Conservation (phyloP, 331 rosid genomes). For the Cucumis variabilis region DNA sequence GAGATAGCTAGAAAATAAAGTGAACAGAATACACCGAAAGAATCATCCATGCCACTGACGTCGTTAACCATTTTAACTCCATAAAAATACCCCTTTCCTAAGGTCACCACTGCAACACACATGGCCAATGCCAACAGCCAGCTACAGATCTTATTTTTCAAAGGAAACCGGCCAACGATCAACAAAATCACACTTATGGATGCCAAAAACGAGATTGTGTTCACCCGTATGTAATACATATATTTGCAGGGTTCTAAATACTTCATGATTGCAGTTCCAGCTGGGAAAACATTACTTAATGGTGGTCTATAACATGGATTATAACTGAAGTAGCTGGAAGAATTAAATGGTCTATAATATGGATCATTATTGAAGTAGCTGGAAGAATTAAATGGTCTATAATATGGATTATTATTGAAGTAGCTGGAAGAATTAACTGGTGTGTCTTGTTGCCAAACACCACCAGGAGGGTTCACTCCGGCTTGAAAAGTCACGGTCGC, state of each 20-base stretch:
- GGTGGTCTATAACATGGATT: too few relatives aligned
- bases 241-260: neutral
- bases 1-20: too few relatives aligned
- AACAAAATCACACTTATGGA: neutral
- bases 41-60: too few relatives aligned
- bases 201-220: neutral
- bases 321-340: too few relatives aligned
- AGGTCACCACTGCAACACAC: neutral
- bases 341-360: too few relatives aligned
- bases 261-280: neutral
- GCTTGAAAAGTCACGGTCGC: neutral
- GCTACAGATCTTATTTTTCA: neutral
- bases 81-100: neutral
- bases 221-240: neutral
- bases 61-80: neutral
- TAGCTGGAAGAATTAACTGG: too few relatives aligned
- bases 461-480: conserved; percentile 5
- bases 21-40: too few relatives aligned
- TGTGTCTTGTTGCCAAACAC: conserved; percentile 26
- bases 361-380: too few relatives aligned
- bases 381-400: too few relatives aligned
- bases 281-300: neutral
- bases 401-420: too few relatives aligned
- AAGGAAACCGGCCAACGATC: neutral
- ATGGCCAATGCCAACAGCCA: neutral